Conservation (phyloP, 2,329 filamentous ascomycete species). For the Cryphonectria naterciae region DNA sequence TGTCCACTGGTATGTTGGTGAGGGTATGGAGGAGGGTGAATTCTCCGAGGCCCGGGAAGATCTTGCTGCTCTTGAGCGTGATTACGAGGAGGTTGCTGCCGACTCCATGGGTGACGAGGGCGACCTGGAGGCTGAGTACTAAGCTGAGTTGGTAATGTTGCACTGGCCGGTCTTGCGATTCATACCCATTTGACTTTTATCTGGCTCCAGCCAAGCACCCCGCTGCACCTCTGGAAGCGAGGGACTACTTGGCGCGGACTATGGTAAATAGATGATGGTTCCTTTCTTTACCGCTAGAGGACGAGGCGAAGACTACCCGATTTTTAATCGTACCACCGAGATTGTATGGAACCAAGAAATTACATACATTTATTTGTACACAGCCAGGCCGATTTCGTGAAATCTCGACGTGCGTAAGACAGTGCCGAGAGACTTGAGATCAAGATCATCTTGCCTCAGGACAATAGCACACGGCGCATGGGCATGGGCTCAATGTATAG, state of each 20-base stretch:
- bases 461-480: neutral
- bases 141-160: slow-evolving; percentile 43
- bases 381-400: neutral
- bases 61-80: slow-evolving; percentile 93
- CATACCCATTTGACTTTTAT: slow-evolving; percentile 29
- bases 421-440: neutral
- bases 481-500: neutral
- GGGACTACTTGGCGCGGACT: slow-evolving; percentile 14
- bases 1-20: slow-evolving; percentile 99
- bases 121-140: slow-evolving; percentile 89
- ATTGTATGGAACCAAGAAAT: slow-evolving; percentile 28
- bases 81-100: slow-evolving; percentile 98
- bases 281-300: slow-evolving; percentile 27
- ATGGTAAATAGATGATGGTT: slow-evolving; percentile 27
- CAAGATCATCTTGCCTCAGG: neutral
- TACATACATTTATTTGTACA: slow-evolving; percentile 19
- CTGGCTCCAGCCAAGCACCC: slow-evolving; percentile 20
- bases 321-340: slow-evolving; percentile 29
- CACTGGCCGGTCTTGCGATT: slow-evolving; percentile 20
- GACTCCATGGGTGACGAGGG: slow-evolving; percentile 91
- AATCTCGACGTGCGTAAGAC: neutral
- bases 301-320: slow-evolving; percentile 28
- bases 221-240: neutral
- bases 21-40: slow-evolving; percentile 99
- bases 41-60: slow-evolving; percentile 99